A percentile compares a stretch with the other conserved stretches of the same genome.
Conservation (phyloP, 441 rosid species). For the Eruca vesicaria region DNA sequence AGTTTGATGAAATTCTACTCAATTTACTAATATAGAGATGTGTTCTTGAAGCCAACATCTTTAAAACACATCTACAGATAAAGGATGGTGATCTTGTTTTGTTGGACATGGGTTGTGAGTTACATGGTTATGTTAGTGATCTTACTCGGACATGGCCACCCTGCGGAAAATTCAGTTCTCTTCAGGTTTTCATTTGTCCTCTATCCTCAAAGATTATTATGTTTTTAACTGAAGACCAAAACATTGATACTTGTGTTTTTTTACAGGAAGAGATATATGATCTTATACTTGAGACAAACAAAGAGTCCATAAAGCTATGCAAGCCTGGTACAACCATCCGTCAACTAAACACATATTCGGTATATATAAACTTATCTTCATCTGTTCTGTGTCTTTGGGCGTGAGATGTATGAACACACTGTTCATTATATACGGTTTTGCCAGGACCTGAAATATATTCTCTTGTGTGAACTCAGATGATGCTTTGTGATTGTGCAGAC, state of each 20-base stretch:
- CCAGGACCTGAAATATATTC: too few species aligned
- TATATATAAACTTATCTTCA: slow-evolving; percentile 36
- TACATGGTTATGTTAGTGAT: slow-evolving; percentile 94
- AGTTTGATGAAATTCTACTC: slow-evolving; percentile 23
- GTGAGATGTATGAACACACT: too few species aligned
- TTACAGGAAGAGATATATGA: slow-evolving; percentile 81
- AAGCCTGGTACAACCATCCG: slow-evolving; percentile 77
- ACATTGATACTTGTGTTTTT: not conserved
- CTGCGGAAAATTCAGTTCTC: slow-evolving; percentile 70
- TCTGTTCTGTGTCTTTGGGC: too few species aligned
- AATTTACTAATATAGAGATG: slow-evolving; percentile 8
- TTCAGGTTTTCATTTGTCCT: slow-evolving; percentile 48
- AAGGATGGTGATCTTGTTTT: slow-evolving; percentile 82
- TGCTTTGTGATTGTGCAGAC: slow-evolving; percentile 40
- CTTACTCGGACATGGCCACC: slow-evolving; percentile 98
- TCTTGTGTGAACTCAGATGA: too few species aligned
- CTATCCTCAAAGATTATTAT: not conserved
- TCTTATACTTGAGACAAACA: slow-evolving; percentile 85
- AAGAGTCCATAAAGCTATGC: slow-evolving; percentile 73
- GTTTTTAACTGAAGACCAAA: not conserved
- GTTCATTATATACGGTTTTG: too few species aligned
- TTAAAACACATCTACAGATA: slow-evolving; percentile 47
- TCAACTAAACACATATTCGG: slow-evolving; percentile 74
- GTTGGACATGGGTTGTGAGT: slow-evolving; percentile 98
- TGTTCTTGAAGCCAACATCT: slow-evolving; percentile 19